A percentile compares a stretch with the other conserved stretches of the same genome.
Conservation (phyloP, 2,329 filamentous ascomycete species). For the Talaromyces verruculosus region DNA sequence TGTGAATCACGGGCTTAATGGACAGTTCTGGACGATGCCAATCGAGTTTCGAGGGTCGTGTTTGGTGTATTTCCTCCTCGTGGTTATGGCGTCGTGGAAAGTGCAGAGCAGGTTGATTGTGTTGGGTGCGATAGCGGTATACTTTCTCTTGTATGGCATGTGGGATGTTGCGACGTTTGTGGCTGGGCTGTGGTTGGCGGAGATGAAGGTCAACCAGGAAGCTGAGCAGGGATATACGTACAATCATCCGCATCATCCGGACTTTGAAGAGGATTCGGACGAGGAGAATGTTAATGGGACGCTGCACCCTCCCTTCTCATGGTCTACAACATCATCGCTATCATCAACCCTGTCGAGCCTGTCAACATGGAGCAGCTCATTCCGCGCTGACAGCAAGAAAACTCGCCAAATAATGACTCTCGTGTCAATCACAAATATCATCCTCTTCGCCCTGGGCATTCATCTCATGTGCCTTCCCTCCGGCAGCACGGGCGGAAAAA, state of each 20-base stretch:
- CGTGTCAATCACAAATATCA: background rate
- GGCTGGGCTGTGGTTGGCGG: slow-evolving; percentile 16
- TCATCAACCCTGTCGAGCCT: background rate
- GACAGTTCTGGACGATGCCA: slow-evolving; percentile 31
- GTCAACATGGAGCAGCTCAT: slow-evolving; percentile 4
- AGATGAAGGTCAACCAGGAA: slow-evolving; percentile 14
- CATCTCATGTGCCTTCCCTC: slow-evolving; percentile 18
- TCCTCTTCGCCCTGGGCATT: slow-evolving; percentile 11
- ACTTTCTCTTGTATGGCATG: slow-evolving; percentile 10
- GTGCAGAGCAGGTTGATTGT: background rate
- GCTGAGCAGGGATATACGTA: background rate
- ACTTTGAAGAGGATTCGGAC: background rate
- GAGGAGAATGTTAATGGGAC: slow-evolving; percentile 2
- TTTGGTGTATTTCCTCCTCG: slow-evolving; percentile 25
- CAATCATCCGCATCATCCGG: background rate
- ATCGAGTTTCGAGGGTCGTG: slow-evolving; percentile 29
- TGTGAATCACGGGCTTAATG: slow-evolving; percentile 23
- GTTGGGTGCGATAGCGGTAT: slow-evolving; percentile 4
- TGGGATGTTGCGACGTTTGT: slow-evolving; percentile 18
- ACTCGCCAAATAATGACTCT: background rate
- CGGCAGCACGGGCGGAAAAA: background rate
- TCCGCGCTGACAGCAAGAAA: slow-evolving; percentile 5
- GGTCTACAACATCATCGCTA: background rate
- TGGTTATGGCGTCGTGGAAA: slow-evolving; percentile 14
- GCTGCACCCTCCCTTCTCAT: background rate